Percentiles rank a stretch among this genome's conserved stretches.
These are phyloP conservation scores for Punctularia strigosozonata DNA, from an alignment of 768 basidiomycete genomes.

Conservation along the genomic window DNA sequence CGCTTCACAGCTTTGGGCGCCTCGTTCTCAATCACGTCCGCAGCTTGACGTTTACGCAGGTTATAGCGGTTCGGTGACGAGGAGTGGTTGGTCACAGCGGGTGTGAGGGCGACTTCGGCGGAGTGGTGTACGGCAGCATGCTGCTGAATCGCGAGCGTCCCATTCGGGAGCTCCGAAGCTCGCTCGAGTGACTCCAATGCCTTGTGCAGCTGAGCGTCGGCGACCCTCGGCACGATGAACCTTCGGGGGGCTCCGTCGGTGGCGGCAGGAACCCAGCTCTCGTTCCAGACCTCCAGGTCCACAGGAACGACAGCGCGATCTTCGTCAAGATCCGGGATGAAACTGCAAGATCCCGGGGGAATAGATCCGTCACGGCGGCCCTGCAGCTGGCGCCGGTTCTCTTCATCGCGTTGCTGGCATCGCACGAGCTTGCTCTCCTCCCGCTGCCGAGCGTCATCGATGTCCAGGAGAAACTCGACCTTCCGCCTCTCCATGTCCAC, in stretches of 20 bases:
- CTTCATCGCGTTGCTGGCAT: slow-evolving; percentile 17
- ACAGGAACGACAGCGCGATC: neutral
- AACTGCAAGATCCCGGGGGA: neutral
- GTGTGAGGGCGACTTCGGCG: no score
- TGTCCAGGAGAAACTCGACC: slow-evolving; percentile 44
- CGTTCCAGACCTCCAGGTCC: slow-evolving; percentile 15
- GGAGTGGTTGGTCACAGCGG: no score
- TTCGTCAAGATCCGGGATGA: neutral
- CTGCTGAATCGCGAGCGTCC: no score
- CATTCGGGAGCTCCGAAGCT: no score
- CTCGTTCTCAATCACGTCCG: no score
- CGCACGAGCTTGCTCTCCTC: slow-evolving; percentile 22
- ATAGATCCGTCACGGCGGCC: neutral
- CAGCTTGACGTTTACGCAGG: no score
- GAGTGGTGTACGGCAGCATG: no score
- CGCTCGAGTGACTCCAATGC: neutral
- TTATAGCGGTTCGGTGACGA: no score
- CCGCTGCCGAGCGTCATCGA: slow-evolving; percentile 21
- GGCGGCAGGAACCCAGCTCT: slow-evolving; percentile 22
- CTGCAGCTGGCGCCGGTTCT: slow-evolving; percentile 2
- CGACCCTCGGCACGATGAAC: slow-evolving; percentile 26
- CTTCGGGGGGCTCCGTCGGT: slow-evolving; percentile 22
- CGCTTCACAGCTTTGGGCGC: no score
- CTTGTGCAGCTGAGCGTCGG: slow-evolving; percentile 11
- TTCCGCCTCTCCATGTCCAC: slow-evolving; percentile 41